These are phyloP conservation scores for Barbatosphaeria neglecta DNA, from an alignment of 495 filamentous ascomycete genomes.

Conservation along the genomic window DNA sequence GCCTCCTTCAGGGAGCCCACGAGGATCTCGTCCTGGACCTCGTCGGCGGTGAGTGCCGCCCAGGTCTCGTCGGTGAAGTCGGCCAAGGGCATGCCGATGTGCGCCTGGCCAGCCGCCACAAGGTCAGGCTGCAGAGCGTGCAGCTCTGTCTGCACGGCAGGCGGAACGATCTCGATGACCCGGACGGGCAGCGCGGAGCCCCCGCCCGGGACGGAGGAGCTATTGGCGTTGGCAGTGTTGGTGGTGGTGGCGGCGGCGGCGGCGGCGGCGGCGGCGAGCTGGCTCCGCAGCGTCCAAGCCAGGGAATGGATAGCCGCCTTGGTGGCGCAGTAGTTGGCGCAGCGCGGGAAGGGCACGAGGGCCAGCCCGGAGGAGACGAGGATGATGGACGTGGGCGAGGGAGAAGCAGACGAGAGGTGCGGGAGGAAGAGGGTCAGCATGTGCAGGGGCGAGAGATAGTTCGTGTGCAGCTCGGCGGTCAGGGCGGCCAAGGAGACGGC, in stretches of 20 bases:
- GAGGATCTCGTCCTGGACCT: conserved; percentile 34
- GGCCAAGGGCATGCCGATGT: conserved; percentile 48
- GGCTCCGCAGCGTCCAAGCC: conserved; percentile 45
- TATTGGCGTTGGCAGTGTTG: no score
- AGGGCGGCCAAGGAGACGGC: conserved; percentile 41
- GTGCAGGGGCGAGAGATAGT: conserved; percentile 54
- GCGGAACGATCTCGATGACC: conserved; percentile 55
- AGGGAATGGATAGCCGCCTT: conserved; percentile 50
- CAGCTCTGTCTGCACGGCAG: conserved; percentile 55
- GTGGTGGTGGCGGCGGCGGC: no score
- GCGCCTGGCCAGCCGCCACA: conserved; percentile 17
- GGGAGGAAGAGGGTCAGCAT: conserved; percentile 53
- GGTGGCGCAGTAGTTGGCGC: conserved; percentile 44
- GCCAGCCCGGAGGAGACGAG: conserved; percentile 43
- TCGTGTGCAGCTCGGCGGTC: conserved; percentile 49
- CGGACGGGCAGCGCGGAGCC: conserved; percentile 30
- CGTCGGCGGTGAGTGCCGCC: conserved; percentile 38
- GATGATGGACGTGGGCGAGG: conserved; percentile 27
- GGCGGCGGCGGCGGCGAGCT: conserved; percentile 24
- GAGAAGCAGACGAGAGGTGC: conserved; percentile 35
- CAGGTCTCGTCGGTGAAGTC: conserved; percentile 48
- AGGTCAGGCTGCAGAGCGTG: conserved; percentile 40
- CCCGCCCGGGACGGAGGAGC: no score
- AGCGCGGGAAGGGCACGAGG: conserved; percentile 38
- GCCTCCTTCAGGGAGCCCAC: conserved; percentile 8